Base-by-base conservation (phyloP, 1,139 yeast species). In the Suhomyces coccinellae region DNA sequence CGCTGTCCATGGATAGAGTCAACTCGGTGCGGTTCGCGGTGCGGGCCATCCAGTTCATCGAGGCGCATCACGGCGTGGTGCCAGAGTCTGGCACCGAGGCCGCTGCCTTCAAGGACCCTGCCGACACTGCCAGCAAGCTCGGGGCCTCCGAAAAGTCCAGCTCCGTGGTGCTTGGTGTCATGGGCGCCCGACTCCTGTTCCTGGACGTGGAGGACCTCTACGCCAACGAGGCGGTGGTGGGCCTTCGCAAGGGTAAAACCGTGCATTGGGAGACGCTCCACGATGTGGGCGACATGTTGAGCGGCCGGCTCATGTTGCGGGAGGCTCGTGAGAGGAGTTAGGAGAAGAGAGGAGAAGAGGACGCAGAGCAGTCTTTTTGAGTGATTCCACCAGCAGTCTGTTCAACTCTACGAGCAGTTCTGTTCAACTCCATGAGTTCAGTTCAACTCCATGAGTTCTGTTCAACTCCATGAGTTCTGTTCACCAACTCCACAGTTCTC, bases 1-100 rank as follows among this genome's bases (percentile, higher is more conserved):
- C 99, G 33, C 87, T 97, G 3, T 89, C 98, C 7, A 87, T 90
- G 67, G 99, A 93, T 66, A 83, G 98, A 68, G 87, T 91, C 16
- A 80, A 93, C 52, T 97, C 96, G 13, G 86, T 95, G 12, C 80
- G 98, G 63, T 85, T 85, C 65, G 96, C 97, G 4, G 84, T 91
- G 53, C 85, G 82, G 65, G 89, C 97, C 45, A 84, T 90, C 43
- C 87, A 87, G 62, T 93, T 88, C 67, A 79, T 93, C 53, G 36
- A 34, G 13, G 28, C 15, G 12, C 16, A 34, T 8, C 14, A 24
- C 9, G 36, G 36, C 6, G 36, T 34, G 11, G 17, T 10, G 4
- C 26, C 15, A 20, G 6, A 10, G 7, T 20, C 28, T 2, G 28
- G 29, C 10, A 27, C 14, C 9, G 17, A 29, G 2, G 11, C 9